These are phyloP conservation scores for Pistacia atlantica DNA, from an alignment of 345 rosid species.

Conservation along the genomic window DNA sequence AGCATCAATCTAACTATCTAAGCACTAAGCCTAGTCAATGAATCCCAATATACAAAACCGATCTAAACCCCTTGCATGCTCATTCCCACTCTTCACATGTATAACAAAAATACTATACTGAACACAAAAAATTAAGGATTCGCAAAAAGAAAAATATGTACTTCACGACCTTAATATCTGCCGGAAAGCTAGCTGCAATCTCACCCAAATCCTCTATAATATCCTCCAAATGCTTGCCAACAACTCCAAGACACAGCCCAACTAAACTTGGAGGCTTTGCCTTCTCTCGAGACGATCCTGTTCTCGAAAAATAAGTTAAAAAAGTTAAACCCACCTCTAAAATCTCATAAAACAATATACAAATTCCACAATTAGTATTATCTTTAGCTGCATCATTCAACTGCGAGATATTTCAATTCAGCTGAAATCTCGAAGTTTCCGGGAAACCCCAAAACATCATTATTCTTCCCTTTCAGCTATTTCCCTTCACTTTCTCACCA, in stretches of 20 bases:
- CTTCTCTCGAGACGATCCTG: conserved; percentile 43
- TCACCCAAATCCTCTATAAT: conserved; percentile 59
- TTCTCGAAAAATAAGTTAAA: conserved; percentile 2
- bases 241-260: conserved; percentile 75
- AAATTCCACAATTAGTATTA: neutral
- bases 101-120: neutral
- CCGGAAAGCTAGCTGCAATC: conserved; percentile 62
- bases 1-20: neutral
- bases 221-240: conserved; percentile 85
- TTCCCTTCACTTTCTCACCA: neutral
- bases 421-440: conserved; percentile 7
- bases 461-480: neutral
- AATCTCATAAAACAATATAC: neutral
- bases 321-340: neutral
- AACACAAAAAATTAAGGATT: neutral
- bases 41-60: neutral
- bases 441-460: neutral
- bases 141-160: neutral
- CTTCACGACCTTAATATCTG: conserved; percentile 61
- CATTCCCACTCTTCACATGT: neutral
- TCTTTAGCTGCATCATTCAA: neutral
- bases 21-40: neutral
- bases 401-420: neutral
- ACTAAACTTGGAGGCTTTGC: conserved; percentile 61
- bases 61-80: neutral